A percentile compares a stretch with the other conserved stretches of the same genome.
These are phyloP conservation scores for Rosa multiflora DNA, from an alignment of 306 rosid species.

Conservation along the genomic window DNA sequence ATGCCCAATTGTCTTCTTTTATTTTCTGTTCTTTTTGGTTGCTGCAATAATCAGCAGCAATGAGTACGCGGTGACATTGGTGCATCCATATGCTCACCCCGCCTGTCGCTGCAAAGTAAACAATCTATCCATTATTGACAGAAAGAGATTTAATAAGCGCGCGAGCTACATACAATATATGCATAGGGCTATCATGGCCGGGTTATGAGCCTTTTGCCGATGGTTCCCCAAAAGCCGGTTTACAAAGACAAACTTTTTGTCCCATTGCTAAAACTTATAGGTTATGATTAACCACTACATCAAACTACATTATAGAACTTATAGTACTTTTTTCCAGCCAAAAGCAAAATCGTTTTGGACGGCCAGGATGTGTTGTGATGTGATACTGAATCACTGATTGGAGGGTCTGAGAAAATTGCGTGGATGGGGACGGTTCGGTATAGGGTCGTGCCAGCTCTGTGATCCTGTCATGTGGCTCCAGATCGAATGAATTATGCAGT, in stretches of 20 bases:
- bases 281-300: neutral
- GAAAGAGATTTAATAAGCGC: no score
- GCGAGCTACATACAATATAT: neutral
- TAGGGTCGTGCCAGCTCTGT: neutral
- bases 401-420: neutral
- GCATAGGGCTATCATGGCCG: neutral
- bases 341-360: neutral
- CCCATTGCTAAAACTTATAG: neutral
- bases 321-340: neutral
- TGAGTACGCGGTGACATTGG: neutral
- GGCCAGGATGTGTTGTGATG: neutral
- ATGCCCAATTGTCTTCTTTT: neutral
- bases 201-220: neutral
- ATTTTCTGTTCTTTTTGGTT: no score
- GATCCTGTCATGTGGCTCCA: neutral
- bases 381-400: neutral
- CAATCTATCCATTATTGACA: neutral
- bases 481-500: neutral
- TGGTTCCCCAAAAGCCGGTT: neutral
- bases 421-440: neutral
- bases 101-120: neutral
- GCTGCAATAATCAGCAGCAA: neutral
- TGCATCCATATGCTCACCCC: neutral
- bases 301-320: neutral
- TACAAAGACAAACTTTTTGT: neutral